Evolutionary conservation across 129 eudicot genomes (phyloP), one percentile per base, ranked within the genome.

Genomic region (Calendula officinalis): DNA sequence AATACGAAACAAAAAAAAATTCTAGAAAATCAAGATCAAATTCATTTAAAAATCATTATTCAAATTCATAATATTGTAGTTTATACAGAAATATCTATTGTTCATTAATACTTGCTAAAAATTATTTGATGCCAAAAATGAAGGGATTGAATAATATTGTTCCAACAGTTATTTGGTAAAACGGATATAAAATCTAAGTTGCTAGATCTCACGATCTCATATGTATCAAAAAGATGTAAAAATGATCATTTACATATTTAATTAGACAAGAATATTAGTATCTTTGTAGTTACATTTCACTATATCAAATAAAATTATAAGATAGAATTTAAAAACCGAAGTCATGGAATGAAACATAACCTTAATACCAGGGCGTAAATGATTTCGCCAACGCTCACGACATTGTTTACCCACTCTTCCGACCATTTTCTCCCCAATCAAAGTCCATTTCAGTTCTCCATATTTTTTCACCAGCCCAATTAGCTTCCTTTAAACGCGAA

Each of bases 371-470:
- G 91, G 89, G 6, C 86, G 72, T 16, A 88, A 69, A 72, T 88
- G 96, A 69, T 84, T 88, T 37, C 70, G 82, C 91, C 96, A 88
- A 43, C 96, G 62, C 46, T 88, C 96, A 2, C 96, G 81, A 56
- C 96, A 84, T 42, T 88, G 96, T 48, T 88, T 88, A 61, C 91
- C 91, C 38, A 79, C 82, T 45, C 96, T 80, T 37, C 84, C 86
- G 2, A 34, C 40, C 77, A 88, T 67, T 60, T 79, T 74, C 58
- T 66, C 74, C 4, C 91, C 84, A 3, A 88, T 74, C 27, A 63
- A 71, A 41, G 91, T 73, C 96, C 96, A 88, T 82, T 88, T 84
- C 37, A 56, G 71, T 16, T 41, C 75, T 56, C 91, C 96, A 56
- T 40, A 42, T 75, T 79, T 67, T 3, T 68, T 73, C 71, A 84